Evolutionary conservation across 208 protist species (phyloP).

Genomic region (Crithidia fasciculata): DNA sequence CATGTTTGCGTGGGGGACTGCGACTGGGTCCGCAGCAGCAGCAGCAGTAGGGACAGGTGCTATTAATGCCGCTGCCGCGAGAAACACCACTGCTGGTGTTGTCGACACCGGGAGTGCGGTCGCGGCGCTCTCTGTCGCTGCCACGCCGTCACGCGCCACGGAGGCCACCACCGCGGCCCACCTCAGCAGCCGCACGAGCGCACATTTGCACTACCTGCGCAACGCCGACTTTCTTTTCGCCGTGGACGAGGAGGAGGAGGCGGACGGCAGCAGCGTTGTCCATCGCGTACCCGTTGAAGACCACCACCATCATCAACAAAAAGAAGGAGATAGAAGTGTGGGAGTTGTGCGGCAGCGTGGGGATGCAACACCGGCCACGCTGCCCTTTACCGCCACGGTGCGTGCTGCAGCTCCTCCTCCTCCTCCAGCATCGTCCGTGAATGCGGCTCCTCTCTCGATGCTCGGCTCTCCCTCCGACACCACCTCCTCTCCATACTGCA

Average conservation of each 20-base stretch:
- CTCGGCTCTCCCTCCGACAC: background rate
- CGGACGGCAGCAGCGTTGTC: background rate
- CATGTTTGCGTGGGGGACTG: too few relatives aligned
- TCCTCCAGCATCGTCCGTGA: background rate
- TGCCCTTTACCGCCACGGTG: background rate
- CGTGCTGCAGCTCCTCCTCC: background rate
- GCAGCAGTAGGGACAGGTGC: background rate
- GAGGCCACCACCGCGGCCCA: background rate
- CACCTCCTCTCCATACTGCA: constrained; percentile 25
- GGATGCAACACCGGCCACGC: background rate
- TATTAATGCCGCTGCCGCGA: too few relatives aligned
- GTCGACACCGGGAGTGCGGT: too few relatives aligned
- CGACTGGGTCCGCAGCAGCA: background rate
- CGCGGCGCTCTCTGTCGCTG: background rate
- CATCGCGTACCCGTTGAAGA: too few relatives aligned
- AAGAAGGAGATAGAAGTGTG: background rate
- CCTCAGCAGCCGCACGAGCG: background rate
- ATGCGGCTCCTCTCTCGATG: background rate
- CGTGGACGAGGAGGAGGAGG: constrained; percentile 13
- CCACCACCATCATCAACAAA: too few relatives aligned
- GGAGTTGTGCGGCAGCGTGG: background rate
- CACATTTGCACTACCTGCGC: constrained; percentile 16
- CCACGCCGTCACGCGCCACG: background rate
- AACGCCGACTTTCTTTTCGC: constrained; percentile 28
- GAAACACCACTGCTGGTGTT: too few relatives aligned